Conservation (phyloP, 2,329 filamentous ascomycete species). For the Claviceps capensis region DNA sequence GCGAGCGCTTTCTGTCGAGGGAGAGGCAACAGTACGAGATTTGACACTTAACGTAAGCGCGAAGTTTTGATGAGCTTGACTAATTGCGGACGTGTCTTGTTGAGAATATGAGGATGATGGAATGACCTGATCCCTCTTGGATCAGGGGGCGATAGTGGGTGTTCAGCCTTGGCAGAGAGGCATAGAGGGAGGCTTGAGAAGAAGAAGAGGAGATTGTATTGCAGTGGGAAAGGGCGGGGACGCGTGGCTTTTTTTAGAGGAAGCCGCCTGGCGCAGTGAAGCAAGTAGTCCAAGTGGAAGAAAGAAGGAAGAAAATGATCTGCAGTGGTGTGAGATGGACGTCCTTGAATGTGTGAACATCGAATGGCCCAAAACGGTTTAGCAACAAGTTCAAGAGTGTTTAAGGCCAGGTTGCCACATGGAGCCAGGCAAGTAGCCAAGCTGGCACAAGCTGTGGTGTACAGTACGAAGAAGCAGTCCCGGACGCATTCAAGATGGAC, state of each 20-base stretch:
- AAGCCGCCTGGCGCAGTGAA: background rate
- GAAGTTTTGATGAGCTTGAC: background rate
- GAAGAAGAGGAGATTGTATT: background rate
- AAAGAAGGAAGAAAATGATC: background rate
- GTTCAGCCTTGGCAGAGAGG: background rate
- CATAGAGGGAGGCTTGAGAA: conserved; percentile 1
- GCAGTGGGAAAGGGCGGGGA: background rate
- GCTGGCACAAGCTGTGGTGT: background rate
- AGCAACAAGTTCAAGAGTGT: conserved; percentile 1
- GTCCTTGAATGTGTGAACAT: background rate
- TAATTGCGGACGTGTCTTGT: background rate
- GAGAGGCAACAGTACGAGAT: background rate
- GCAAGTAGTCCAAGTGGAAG: background rate
- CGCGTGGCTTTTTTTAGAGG: background rate
- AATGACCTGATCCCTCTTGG: conserved; percentile 4
- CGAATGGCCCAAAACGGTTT: background rate
- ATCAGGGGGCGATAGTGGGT: conserved; percentile 7
- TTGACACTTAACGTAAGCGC: background rate
- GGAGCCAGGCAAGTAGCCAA: background rate
- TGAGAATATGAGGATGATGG: background rate
- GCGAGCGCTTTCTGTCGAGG: background rate
- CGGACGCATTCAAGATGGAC: too few species aligned
- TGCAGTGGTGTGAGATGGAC: background rate
- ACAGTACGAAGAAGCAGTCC: background rate
- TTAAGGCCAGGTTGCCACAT: conserved; percentile 3